Evolutionary conservation across 192 early-diverging fungal species (phyloP).

Genomic region (Mortierella antarctica): DNA sequence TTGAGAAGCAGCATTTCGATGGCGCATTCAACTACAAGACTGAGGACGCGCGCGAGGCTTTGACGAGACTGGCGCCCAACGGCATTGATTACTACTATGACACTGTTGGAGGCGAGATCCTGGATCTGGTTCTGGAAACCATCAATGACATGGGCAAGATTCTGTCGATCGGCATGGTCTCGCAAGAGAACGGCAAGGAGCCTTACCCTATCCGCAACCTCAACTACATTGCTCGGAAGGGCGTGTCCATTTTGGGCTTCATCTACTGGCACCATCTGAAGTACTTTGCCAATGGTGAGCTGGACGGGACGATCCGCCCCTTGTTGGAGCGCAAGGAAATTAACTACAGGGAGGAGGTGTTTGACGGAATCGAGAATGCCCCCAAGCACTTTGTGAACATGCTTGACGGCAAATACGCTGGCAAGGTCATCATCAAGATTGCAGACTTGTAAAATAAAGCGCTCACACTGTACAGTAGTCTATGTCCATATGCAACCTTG

Average conservation of each 20-base stretch:
- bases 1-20: slow-evolving; percentile 77
- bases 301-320: slow-evolving; percentile 26
- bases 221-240: slow-evolving; percentile 59
- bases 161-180: slow-evolving; percentile 76
- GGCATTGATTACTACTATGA: slow-evolving; percentile 90
- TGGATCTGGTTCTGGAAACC: slow-evolving; percentile 73
- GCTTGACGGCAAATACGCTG: slow-evolving; percentile 74
- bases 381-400: slow-evolving; percentile 69
- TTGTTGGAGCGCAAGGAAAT: slow-evolving; percentile 38
- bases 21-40: slow-evolving; percentile 94
- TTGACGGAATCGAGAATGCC: slow-evolving; percentile 49
- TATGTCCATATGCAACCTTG: too few species aligned
- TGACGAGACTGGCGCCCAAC: slow-evolving; percentile 70
- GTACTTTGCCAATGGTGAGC: slow-evolving; percentile 58
- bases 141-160: slow-evolving; percentile 76
- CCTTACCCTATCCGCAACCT: slow-evolving; percentile 71
- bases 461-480: background rate
- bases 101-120: slow-evolving; percentile 80
- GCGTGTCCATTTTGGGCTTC: slow-evolving; percentile 70
- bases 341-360: slow-evolving; percentile 37
- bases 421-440: slow-evolving; percentile 70
- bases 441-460: slow-evolving; percentile 41
- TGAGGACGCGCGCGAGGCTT: slow-evolving; percentile 54
- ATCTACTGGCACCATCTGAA: slow-evolving; percentile 59
- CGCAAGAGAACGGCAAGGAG: slow-evolving; percentile 74